Conservation (phyloP, 176 grass and related monocot species). For the Metroxylon sagu region DNA sequence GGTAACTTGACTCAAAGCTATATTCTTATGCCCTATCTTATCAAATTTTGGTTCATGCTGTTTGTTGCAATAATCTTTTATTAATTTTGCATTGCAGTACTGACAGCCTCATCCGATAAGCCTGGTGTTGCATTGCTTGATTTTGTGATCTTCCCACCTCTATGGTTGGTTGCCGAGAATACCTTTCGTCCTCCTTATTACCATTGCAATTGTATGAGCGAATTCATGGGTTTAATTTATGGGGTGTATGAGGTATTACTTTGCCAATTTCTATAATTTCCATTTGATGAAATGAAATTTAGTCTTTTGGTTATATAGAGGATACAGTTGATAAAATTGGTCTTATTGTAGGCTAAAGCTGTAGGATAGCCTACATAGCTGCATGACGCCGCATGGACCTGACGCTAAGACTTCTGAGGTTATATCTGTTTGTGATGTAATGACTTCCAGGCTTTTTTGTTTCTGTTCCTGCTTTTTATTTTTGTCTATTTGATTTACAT, state of each 20-base stretch:
- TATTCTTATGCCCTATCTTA: background rate
- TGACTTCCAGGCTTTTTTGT: background rate
- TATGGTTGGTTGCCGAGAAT: slow-evolving; percentile 85
- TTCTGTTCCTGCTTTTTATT: background rate
- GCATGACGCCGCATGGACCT: slow-evolving; percentile 92
- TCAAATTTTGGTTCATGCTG: too few relatives aligned
- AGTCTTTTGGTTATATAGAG: too few relatives aligned
- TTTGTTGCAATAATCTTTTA: too few relatives aligned
- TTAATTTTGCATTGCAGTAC: slow-evolving; percentile 32
- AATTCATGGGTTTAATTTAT: slow-evolving; percentile 82
- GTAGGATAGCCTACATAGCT: slow-evolving; percentile 87
- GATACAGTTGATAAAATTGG: background rate
- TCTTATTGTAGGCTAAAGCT: slow-evolving; percentile 56
- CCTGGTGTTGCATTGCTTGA: slow-evolving; percentile 78
- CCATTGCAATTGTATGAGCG: slow-evolving; percentile 89
- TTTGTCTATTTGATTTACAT: background rate
- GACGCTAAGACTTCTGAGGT: slow-evolving; percentile 83
- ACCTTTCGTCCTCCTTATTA: slow-evolving; percentile 90
- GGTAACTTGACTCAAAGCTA: slow-evolving; percentile 23
- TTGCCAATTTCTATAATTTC: background rate
- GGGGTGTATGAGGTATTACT: slow-evolving; percentile 48
- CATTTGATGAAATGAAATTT: background rate
- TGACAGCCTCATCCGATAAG: slow-evolving; percentile 79
- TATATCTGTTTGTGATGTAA: background rate
- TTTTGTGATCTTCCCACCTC: slow-evolving; percentile 81